Percentiles rank a stretch among this genome's conserved stretches.
phyloP scores from a whole-genome alignment of 2,329 filamentous ascomycete genomes.

The Coniochaeta pulveracea region DNA sequence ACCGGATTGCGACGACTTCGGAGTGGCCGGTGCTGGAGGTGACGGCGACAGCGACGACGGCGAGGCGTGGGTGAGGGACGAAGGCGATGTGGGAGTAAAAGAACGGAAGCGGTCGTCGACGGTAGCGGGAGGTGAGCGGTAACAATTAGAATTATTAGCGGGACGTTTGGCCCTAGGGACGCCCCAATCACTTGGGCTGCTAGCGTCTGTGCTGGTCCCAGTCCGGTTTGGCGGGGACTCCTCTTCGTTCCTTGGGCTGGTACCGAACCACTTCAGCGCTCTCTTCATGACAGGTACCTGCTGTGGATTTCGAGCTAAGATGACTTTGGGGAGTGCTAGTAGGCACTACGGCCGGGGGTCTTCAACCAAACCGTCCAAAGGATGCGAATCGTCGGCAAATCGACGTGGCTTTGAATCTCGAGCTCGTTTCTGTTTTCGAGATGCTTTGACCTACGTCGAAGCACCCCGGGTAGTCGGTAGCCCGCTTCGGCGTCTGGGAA shows the following conservation, averaged over 20 bases:
- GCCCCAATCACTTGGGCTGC: not conserved
- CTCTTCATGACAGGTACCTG: slow-evolving; percentile 12
- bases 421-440: no score
- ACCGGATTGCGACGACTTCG: slow-evolving; percentile 21
- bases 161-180: slow-evolving; percentile 5
- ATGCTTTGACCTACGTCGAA: no score
- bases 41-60: slow-evolving; percentile 24
- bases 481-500: no score
- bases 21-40: slow-evolving; percentile 33
- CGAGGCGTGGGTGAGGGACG: slow-evolving; percentile 19
- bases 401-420: no score
- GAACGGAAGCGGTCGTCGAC: slow-evolving; percentile 11
- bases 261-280: slow-evolving; percentile 14
- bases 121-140: slow-evolving; percentile 21
- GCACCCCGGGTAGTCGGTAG: no score
- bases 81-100: slow-evolving; percentile 16
- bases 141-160: slow-evolving; percentile 26
- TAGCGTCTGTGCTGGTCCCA: not conserved
- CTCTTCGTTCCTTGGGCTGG: slow-evolving; percentile 14
- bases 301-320: not conserved
- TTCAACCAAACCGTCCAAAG: no score
- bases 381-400: no score
- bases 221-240: slow-evolving; percentile 9
- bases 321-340: no score
- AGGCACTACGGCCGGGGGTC: no score